Conservation (phyloP, 495 filamentous ascomycete species). For the Cercophora samala region DNA sequence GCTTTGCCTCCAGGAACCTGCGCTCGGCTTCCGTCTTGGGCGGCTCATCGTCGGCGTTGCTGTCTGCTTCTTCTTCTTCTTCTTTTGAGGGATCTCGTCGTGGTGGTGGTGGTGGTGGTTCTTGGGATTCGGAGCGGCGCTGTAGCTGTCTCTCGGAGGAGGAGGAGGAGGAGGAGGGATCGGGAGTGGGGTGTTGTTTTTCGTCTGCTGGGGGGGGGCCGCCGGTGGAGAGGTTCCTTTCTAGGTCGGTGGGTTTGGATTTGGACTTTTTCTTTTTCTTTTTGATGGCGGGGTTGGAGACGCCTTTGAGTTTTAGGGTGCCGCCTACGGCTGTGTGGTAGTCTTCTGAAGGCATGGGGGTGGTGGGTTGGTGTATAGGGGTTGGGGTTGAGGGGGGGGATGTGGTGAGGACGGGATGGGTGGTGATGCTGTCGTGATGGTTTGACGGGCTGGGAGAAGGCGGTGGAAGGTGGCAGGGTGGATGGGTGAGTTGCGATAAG, state of each 20-base stretch:
- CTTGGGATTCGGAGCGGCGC: background rate
- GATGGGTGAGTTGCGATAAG: background rate
- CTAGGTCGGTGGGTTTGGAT: slow-evolving; percentile 38
- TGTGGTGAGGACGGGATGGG: background rate
- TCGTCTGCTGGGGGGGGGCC: slow-evolving; percentile 12
- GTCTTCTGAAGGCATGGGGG: slow-evolving; percentile 59
- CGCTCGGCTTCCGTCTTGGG: slow-evolving; percentile 83
- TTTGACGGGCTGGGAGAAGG: background rate
- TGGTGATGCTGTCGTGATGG: slow-evolving; percentile 12
- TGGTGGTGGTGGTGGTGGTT: slow-evolving; percentile 23
- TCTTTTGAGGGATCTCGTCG: no score
- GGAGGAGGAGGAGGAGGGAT: no score
- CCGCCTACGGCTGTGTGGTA: slow-evolving; percentile 64
- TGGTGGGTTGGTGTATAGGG: slow-evolving; percentile 2
- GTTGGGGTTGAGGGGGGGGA: background rate
- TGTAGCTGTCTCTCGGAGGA: background rate
- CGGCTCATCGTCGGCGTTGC: slow-evolving; percentile 20
- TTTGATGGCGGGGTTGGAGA: slow-evolving; percentile 43
- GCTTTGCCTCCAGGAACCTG: slow-evolving; percentile 71
- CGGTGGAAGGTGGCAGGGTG: background rate
- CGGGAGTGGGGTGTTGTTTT: slow-evolving; percentile 8
- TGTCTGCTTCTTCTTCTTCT: no score
- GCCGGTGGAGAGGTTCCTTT: slow-evolving; percentile 34
- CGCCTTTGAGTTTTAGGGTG: slow-evolving; percentile 78
- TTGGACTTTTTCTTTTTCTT: slow-evolving; percentile 63